Conservation (phyloP, 495 filamentous ascomycete genomes). For the Daldinia childiae region DNA sequence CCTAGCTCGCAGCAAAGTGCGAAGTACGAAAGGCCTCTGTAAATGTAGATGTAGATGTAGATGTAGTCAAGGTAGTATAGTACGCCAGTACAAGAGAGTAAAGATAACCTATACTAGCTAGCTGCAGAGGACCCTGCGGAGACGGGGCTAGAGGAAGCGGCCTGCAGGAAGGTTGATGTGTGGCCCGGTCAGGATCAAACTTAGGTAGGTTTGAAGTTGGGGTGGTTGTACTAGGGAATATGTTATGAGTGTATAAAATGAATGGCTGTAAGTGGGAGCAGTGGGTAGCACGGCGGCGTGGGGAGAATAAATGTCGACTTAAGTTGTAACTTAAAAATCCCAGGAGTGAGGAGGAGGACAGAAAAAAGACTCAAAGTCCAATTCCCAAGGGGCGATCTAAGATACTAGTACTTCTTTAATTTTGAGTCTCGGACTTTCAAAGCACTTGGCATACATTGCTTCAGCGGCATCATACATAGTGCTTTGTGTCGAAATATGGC, state of each 20-base stretch:
- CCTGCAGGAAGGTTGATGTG: constrained; percentile 40
- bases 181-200: constrained; percentile 39
- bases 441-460: constrained; percentile 39
- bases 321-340: constrained; percentile 13
- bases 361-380: constrained; percentile 20
- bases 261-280: constrained; percentile 18
- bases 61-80: constrained; percentile 22
- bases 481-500: constrained; percentile 26
- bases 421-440: constrained; percentile 32
- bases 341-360: not conserved
- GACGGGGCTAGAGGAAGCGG: constrained; percentile 33
- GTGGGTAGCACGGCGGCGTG: constrained; percentile 21
- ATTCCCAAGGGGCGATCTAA: constrained; percentile 22
- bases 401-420: constrained; percentile 25
- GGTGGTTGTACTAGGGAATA: constrained; percentile 21
- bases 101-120: constrained; percentile 28
- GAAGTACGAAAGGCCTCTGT: constrained; percentile 12
- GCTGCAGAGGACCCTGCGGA: constrained; percentile 40
- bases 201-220: constrained; percentile 31
- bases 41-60: not conserved
- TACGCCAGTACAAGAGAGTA: constrained; percentile 19
- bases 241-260: constrained; percentile 14
- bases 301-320: constrained; percentile 6
- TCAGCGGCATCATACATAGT: constrained; percentile 25
- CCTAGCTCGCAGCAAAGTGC: constrained; percentile 32